A percentile compares a stretch with the other conserved stretches of the same genome.
Conservation (phyloP, 2,329 filamentous ascomycete genomes). For the Lecanicillium sp. region DNA sequence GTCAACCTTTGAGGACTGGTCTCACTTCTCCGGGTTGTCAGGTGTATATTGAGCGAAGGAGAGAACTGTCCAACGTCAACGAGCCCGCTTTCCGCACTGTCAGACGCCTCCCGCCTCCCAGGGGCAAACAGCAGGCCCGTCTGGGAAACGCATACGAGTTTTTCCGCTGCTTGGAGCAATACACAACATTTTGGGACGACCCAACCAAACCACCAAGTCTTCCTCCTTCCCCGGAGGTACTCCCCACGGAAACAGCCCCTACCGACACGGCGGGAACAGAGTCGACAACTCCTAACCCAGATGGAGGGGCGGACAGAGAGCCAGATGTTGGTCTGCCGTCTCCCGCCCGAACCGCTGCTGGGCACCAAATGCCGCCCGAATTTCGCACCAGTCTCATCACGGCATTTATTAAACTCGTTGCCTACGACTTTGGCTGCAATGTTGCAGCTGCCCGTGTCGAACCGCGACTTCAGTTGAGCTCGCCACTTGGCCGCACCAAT, state of each 20-base stretch:
- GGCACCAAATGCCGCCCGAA: conserved; percentile 49
- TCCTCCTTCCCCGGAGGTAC: conserved; percentile 23
- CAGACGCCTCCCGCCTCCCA: conserved; percentile 45
- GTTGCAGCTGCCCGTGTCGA: conserved; percentile 47
- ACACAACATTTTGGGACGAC: conserved; percentile 55
- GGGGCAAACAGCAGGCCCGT: conserved; percentile 44
- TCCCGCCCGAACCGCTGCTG: conserved; percentile 36
- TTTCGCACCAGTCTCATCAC: conserved; percentile 48
- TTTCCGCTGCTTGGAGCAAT: conserved; percentile 52
- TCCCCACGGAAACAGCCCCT: conserved; percentile 13
- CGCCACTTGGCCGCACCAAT: conserved; percentile 20
- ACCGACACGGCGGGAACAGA: conserved; percentile 5
- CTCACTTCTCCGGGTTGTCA: conserved; percentile 47
- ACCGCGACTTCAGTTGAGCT: conserved; percentile 47
- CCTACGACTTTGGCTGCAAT: conserved; percentile 59
- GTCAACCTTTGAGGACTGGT: conserved; percentile 41
- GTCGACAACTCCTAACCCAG: conserved; percentile 6
- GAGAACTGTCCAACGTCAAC: conserved; percentile 48
- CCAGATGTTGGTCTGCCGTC: conserved; percentile 8
- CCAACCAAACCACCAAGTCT: conserved; percentile 32
- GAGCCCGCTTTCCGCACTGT: conserved; percentile 53
- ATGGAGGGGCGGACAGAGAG: conserved; percentile 11
- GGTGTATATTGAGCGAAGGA: conserved; percentile 49
- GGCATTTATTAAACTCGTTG: conserved; percentile 54
- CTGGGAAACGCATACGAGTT: conserved; percentile 59